Evolutionary conservation across 1,284 basidiomycete genomes (phyloP), one percentile per base, ranked within the genome.

Genomic region (Ganoderma leucocontextum): DNA sequence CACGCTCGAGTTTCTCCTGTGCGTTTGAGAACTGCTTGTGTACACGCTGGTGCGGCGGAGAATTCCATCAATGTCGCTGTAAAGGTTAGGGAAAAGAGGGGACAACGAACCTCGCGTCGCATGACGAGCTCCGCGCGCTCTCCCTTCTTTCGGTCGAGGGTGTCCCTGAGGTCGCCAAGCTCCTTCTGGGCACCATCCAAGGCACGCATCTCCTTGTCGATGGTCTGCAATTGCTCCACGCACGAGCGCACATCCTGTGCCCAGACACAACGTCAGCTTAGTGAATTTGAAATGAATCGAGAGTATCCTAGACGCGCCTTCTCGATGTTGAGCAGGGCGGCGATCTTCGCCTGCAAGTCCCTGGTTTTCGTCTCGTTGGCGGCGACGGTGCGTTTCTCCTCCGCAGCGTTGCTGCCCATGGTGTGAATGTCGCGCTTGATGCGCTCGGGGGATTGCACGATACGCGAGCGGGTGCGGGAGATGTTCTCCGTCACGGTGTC

Each of bases 391-490:
- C 85, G 87, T 80, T 92, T 88, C 74, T 91, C 86, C 73, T 91
- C 87, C 66, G 85, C 78, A 0, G 86, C 87, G 0, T 86, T 88
- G 10, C 81, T 76, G 4, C 86, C 85, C 92, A 96, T 95, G 35
- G 87, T 85, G 17, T 85, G 80, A 69, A 97, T 96, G 57, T 89
- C 91, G 65, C 91, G 88, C 77, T 90, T 91, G 74, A 96, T 91
- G 44, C 95, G 87, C 58, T 97, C 95, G 0, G 95, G 95, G 0
- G 94, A 95, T 74, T 94, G 93, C 1, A 97, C 94, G 67, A 97
- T 91, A 38, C 94, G 89, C 13, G 88, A 82, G 60, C 89, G 86
- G 0, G 89, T 89, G 57, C 89, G 85, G 10, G 82, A 80, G 66
- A 92, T 89, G 53, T 83, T 81, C 63, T 93, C 91, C 55, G 85